A percentile compares a stretch with the other conserved stretches of the same genome.
phyloP scores from a whole-genome alignment of 306 rosid species.

The Fragaria iinumae region DNA sequence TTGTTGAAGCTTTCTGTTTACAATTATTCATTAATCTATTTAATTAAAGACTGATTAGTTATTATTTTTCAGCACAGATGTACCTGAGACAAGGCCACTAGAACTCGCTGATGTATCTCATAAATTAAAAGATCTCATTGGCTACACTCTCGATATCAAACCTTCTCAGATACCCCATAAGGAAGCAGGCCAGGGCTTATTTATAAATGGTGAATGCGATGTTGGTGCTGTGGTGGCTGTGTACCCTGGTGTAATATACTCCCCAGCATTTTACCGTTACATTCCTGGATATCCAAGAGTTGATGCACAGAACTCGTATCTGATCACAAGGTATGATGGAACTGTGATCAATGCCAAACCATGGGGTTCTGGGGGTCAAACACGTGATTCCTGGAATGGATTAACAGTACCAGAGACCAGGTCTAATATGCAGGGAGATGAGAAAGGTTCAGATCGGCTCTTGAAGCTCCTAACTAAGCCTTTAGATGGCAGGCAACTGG shows the following conservation, averaged over 20 bases:
- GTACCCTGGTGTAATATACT: conserved; percentile 81
- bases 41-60: conserved; percentile 15
- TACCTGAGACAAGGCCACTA: conserved; percentile 57
- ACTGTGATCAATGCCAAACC: conserved; percentile 80
- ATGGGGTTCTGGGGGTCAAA: conserved; percentile 77
- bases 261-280: conserved; percentile 78
- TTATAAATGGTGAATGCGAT: conserved; percentile 67
- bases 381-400: conserved; percentile 60
- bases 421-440: conserved; percentile 34
- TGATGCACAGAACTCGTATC: conserved; percentile 65
- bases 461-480: conserved; percentile 79
- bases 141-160: conserved; percentile 66
- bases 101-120: conserved; percentile 55
- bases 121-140: conserved; percentile 59
- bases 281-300: conserved; percentile 93
- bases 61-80: conserved; percentile 64
- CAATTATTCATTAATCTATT: background rate
- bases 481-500: conserved; percentile 51
- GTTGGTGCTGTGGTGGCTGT: conserved; percentile 75
- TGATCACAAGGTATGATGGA: conserved; percentile 86
- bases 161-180: conserved; percentile 73
- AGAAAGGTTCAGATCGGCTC: conserved; percentile 59
- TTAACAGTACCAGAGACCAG: conserved; percentile 28
- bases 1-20: background rate
- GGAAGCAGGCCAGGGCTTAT: conserved; percentile 81